Evolutionary conservation across 1,139 yeast species (phyloP), one percentile per base, ranked within the genome.

Genomic region (Scheffersomyces illinoinensis): DNA sequence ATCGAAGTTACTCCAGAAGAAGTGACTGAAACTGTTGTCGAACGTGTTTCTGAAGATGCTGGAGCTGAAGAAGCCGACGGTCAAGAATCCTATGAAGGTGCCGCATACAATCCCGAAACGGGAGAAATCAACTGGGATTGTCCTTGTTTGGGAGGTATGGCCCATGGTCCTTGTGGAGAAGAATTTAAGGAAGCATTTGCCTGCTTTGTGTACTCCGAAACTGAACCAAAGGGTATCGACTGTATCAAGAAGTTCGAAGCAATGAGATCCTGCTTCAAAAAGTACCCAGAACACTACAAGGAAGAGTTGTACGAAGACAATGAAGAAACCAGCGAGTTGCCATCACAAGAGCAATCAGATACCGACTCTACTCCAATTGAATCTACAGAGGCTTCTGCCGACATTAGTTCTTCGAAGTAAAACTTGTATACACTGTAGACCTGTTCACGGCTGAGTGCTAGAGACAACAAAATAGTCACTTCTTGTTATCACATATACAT

Each of bases 41-140:
- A 62, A 14, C 47, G 18, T 26, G 58, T 53, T 19, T 48, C 54
- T 24, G 65, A 60, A 19, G 53, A 59, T 26, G 59, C 54, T 18
- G 66, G 61, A 39, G 63, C 56, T 12, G 65, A 57, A 21, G 67
- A 57, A 18, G 63, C 57, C 17, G 62, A 61, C 20, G 65, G 68
- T 39, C 81, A 75, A 62, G 74, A 79, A 60, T 69, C 62, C 55
- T 67, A 70, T 52, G 78, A 76, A 60, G 71, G 75, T 53, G 92
- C 92, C 53, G 98, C 99, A 2, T 95, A 88, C 77, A 87, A 95
- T 77, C 98, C 98, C 54, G 97, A 91, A 69, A 95, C 99, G 6
- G 99, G 99, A 50, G 99, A 95, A 75, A 96, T 96, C 76, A 95
- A 96, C 86, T 96, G 99, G 99, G 99, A 96, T 72, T 96, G 99